These are phyloP conservation scores for Phytopythium boreale DNA, from an alignment of 352 stramenopile species.

Conservation along the genomic window DNA sequence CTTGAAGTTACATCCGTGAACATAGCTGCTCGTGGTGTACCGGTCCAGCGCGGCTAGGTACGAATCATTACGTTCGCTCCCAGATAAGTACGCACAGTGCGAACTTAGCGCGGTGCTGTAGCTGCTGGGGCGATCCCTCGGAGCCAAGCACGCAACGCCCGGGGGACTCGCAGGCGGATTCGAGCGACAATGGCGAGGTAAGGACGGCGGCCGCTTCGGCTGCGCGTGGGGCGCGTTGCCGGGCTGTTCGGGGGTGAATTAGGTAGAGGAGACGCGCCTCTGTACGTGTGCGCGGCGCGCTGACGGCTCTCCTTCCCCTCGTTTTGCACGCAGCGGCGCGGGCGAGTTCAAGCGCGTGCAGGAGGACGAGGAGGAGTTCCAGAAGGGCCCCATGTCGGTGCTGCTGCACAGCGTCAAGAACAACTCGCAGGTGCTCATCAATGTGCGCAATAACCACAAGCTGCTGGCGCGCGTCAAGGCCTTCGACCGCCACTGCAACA, in stretches of 20 bases:
- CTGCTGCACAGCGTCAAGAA: slow-evolving; percentile 98
- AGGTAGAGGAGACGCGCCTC: neutral
- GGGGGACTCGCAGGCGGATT: too few species aligned
- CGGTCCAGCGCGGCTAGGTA: neutral
- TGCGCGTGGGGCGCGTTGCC: neutral
- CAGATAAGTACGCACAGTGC: neutral
- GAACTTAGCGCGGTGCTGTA: neutral
- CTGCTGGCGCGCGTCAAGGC: slow-evolving; percentile 98
- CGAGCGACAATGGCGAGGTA: slow-evolving; percentile 6
- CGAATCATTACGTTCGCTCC: neutral
- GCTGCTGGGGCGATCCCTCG: neutral
- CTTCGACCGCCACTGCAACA: slow-evolving; percentile 99
- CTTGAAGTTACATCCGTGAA: too few species aligned
- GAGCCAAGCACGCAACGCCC: neutral
- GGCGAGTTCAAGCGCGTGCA: slow-evolving; percentile 84
- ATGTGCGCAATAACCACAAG: slow-evolving; percentile 99
- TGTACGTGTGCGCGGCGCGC: neutral
- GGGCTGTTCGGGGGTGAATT: neutral
- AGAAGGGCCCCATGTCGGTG: slow-evolving; percentile 96
- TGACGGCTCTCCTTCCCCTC: neutral
- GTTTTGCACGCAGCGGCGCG: slow-evolving; percentile 16
- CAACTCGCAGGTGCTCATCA: slow-evolving; percentile 99
- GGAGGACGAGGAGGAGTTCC: slow-evolving; percentile 92
- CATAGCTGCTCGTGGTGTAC: too few species aligned
- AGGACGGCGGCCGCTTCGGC: neutral